A percentile compares a stretch with the other conserved stretches of the same genome.
These are phyloP conservation scores for Pulveroboletus sp. DNA, from an alignment of 768 basidiomycete species.

Conservation along the genomic window DNA sequence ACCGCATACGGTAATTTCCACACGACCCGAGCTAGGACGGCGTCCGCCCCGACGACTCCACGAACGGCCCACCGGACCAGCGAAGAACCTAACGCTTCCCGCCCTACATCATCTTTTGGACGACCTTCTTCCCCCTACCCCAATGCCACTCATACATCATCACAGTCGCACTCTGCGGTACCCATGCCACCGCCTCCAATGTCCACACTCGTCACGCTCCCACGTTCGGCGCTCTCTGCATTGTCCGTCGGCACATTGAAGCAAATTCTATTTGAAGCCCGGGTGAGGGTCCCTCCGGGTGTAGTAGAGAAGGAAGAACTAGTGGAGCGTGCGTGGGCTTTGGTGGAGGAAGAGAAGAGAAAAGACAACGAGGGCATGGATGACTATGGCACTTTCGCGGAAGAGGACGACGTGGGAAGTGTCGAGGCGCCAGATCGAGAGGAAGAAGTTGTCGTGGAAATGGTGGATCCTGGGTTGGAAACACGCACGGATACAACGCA, in stretches of 20 bases:
- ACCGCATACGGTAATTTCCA: slow-evolving; percentile 1
- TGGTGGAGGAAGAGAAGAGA: slow-evolving; percentile 67
- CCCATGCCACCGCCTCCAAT: slow-evolving; percentile 44
- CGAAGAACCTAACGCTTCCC: slow-evolving; percentile 4
- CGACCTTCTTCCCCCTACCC: slow-evolving; percentile 7
- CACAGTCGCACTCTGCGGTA: slow-evolving; percentile 33
- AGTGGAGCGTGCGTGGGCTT: slow-evolving; percentile 60
- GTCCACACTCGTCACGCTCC: slow-evolving; percentile 68
- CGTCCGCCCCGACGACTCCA: slow-evolving; percentile 20
- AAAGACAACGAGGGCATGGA: slow-evolving; percentile 42
- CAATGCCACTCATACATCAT: slow-evolving; percentile 6
- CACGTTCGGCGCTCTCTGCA: slow-evolving; percentile 49
- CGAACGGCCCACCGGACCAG: slow-evolving; percentile 2
- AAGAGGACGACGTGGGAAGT: slow-evolving; percentile 32
- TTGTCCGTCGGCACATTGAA: slow-evolving; percentile 77
- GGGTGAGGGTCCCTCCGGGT: slow-evolving; percentile 49
- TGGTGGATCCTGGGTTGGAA: slow-evolving; percentile 19
- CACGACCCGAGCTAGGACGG: slow-evolving; percentile 23
- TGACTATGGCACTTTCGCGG: slow-evolving; percentile 6
- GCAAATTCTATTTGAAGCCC: slow-evolving; percentile 75
- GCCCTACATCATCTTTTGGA: slow-evolving; percentile 21
- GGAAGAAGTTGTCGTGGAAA: slow-evolving; percentile 14
- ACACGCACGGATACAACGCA: neutral
- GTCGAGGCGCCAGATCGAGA: slow-evolving; percentile 17
- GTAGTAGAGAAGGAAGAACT: slow-evolving; percentile 86